Percentiles rank a stretch among this genome's conserved stretches.
phyloP scores from a whole-genome alignment of 768 basidiomycete genomes.

The Boletellus sp. region DNA sequence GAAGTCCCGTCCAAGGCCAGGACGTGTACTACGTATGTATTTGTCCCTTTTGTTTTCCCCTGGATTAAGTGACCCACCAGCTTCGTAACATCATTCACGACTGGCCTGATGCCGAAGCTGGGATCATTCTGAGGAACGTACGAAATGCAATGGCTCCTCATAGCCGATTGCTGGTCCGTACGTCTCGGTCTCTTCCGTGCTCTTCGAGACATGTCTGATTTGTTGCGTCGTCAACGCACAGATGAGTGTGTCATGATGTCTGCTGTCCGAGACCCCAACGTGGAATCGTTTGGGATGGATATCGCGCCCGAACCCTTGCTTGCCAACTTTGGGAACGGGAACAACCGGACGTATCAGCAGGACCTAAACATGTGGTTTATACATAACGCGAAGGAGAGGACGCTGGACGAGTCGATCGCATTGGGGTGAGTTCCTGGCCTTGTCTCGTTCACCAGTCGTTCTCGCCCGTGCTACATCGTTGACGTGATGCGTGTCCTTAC shows the following conservation, averaged over 20 bases:
- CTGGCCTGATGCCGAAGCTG: conserved; percentile 35
- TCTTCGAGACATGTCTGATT: not conserved
- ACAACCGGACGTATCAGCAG: conserved; percentile 38
- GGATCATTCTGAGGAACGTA: conserved; percentile 30
- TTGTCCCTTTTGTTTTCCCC: not conserved
- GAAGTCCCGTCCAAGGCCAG: conserved; percentile 10
- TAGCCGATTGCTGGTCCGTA: conserved; percentile 34
- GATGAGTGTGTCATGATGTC: conserved; percentile 22
- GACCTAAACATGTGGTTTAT: conserved; percentile 47
- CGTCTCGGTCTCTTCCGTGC: conserved; percentile 2
- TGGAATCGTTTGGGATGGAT: conserved; percentile 14
- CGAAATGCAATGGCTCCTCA: conserved; percentile 25
- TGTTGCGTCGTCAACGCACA: not conserved
- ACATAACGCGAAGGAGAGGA: conserved; percentile 43
- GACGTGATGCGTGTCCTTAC: not conserved
- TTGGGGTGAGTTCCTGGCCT: conserved; percentile 24
- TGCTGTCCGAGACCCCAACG: conserved; percentile 6
- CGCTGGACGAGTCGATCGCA: conserved; percentile 37
- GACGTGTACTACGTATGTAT: conserved; percentile 27
- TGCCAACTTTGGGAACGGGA: conserved; percentile 44
- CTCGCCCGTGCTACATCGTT: not conserved
- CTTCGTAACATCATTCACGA: conserved; percentile 32
- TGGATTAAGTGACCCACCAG: conserved; percentile 3
- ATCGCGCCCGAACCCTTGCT: conserved; percentile 36
- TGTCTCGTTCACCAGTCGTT: not conserved